Evolutionary conservation across 2,329 filamentous ascomycete genomes (phyloP).

Genomic region (Penicillium sp.): DNA sequence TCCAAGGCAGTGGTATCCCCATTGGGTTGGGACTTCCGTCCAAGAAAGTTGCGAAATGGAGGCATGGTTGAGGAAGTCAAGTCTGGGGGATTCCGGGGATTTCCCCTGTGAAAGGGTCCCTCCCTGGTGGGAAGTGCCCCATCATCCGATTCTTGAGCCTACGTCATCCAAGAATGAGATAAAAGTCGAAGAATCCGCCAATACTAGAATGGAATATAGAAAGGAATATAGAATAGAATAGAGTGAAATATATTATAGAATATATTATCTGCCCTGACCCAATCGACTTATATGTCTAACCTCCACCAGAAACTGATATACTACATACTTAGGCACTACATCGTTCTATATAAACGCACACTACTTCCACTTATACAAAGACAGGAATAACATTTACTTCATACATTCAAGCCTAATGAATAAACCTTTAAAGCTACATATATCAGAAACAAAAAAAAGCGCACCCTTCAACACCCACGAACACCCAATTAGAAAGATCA

Average conservation of each 20-base stretch:
- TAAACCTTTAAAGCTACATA: not conserved
- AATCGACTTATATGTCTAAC: not conserved
- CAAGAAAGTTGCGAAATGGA: constrained; percentile 63
- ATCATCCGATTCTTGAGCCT: not conserved
- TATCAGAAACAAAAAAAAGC: not conserved
- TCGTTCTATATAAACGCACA: not conserved
- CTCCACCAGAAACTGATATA: not conserved
- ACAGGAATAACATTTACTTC: not conserved
- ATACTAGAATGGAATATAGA: not conserved
- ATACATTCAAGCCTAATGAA: not conserved
- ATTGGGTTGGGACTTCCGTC: constrained; percentile 47
- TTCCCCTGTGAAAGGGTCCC: not conserved
- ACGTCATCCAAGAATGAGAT: constrained; percentile 1
- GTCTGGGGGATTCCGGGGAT: not conserved
- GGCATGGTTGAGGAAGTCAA: constrained; percentile 45
- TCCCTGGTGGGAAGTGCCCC: not conserved
- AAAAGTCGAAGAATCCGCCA: not conserved
- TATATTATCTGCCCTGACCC: not conserved
- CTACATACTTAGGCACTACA: too few relatives aligned
- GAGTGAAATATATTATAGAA: too few relatives aligned
- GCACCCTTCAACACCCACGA: not conserved
- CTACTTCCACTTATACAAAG: not conserved
- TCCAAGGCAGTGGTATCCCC: constrained; percentile 38
- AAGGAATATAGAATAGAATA: not conserved
- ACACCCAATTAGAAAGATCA: constrained; percentile 1